phyloP scores from a whole-genome alignment of 2,329 filamentous ascomycete genomes.

The Ceratocystis alfenasii region DNA sequence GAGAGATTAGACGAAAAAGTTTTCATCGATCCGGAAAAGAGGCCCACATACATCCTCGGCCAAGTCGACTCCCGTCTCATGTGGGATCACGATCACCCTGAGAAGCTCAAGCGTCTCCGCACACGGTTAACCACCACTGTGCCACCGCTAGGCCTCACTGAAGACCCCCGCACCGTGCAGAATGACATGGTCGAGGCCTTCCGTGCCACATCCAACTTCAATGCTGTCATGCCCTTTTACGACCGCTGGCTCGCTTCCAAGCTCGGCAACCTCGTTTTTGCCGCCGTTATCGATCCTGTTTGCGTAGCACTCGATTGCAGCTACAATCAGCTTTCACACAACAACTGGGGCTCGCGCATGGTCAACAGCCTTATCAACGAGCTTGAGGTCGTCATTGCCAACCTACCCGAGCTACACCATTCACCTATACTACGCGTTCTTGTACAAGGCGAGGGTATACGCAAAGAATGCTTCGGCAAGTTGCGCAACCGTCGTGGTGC shows the following conservation, averaged over 20 bases:
- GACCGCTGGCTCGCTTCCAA: slow-evolving; percentile 56
- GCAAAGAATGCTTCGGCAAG: slow-evolving; percentile 47
- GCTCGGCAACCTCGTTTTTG: slow-evolving; percentile 65
- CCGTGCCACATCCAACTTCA: slow-evolving; percentile 18
- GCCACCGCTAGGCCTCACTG: slow-evolving; percentile 14
- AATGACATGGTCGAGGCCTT: slow-evolving; percentile 19
- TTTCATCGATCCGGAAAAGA: slow-evolving; percentile 51
- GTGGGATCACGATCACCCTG: slow-evolving; percentile 30
- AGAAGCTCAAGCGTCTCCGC: slow-evolving; percentile 28
- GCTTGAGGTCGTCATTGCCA: slow-evolving; percentile 56
- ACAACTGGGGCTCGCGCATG: slow-evolving; percentile 50
- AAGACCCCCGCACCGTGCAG: slow-evolving; percentile 15
- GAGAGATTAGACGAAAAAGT: slow-evolving; percentile 61
- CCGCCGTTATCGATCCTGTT: slow-evolving; percentile 66
- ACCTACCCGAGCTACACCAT: slow-evolving; percentile 59
- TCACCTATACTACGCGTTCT: slow-evolving; percentile 45
- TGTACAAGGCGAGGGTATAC: slow-evolving; percentile 48
- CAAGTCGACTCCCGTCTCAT: slow-evolving; percentile 41
- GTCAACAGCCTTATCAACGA: slow-evolving; percentile 65
- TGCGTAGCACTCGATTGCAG: slow-evolving; percentile 66
- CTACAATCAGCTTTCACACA: slow-evolving; percentile 59
- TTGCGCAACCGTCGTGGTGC: slow-evolving; percentile 45
- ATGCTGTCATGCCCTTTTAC: slow-evolving; percentile 29
- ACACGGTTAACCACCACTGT: slow-evolving; percentile 18
- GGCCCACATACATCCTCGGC: slow-evolving; percentile 68